Conservation (phyloP, 1,284 basidiomycete genomes). For the Wolfiporia cocos region DNA sequence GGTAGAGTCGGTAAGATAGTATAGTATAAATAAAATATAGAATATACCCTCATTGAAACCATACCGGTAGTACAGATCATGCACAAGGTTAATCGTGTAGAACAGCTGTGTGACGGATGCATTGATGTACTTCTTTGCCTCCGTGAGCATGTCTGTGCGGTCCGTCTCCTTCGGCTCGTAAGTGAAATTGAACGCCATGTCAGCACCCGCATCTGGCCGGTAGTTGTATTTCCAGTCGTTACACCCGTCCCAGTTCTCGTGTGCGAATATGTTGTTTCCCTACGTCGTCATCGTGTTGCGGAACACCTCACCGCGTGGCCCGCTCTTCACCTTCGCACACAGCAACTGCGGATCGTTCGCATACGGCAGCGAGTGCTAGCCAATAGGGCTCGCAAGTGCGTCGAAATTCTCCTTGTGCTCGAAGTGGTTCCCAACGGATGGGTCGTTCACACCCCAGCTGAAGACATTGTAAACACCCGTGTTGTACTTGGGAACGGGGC, state of each 20-base stretch:
- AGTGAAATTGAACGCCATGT: conserved; percentile 62
- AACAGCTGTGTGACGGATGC: conserved; percentile 85
- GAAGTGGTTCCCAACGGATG: conserved; percentile 52
- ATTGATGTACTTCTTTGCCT: conserved; percentile 81
- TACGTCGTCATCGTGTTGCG: conserved; percentile 76
- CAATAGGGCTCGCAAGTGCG: conserved; percentile 71
- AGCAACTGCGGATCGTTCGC: conserved; percentile 44
- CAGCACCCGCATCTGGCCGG: conserved; percentile 63
- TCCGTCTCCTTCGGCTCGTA: conserved; percentile 54
- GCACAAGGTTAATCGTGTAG: conserved; percentile 86
- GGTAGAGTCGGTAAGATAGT: too few relatives aligned
- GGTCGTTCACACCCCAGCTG: conserved; percentile 73
- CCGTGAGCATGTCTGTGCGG: conserved; percentile 44
- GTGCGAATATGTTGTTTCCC: conserved; percentile 90
- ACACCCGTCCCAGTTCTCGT: conserved; percentile 89
- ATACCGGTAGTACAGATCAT: conserved; percentile 68
- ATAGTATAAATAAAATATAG: too few relatives aligned
- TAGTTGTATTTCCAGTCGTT: conserved; percentile 74
- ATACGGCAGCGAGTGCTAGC: conserved; percentile 79
- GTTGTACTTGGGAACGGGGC: conserved; percentile 27
- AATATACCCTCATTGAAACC: conserved; percentile 93
- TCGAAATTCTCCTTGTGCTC: conserved; percentile 62
- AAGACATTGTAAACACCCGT: conserved; percentile 66
- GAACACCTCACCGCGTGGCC: conserved; percentile 31
- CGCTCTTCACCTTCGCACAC: conserved; percentile 11